These are phyloP conservation scores for Suhomyces pyralidae DNA, from an alignment of 805 yeast species.

Conservation along the genomic window DNA sequence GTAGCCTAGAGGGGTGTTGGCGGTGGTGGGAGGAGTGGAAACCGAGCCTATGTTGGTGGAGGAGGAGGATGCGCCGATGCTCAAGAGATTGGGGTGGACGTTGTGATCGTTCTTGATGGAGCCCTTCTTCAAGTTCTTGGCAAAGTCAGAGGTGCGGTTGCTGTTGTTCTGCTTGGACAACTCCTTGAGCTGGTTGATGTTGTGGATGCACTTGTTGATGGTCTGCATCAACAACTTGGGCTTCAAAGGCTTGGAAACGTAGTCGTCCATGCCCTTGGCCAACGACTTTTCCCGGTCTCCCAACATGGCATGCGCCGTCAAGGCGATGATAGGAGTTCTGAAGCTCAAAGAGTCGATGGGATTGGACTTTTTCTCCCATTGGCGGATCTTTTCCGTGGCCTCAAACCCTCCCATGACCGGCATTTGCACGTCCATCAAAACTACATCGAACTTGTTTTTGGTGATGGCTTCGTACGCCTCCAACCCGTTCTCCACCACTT, in stretches of 20 bases:
- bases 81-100: conserved; percentile 9
- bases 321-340: conserved; percentile 83
- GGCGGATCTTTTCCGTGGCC: conserved; percentile 81
- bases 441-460: conserved; percentile 68
- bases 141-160: conserved; percentile 45
- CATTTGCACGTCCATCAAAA: conserved; percentile 93
- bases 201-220: conserved; percentile 77
- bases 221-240: conserved; percentile 82
- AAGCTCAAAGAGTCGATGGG: conserved; percentile 68
- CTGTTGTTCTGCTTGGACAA: conserved; percentile 46
- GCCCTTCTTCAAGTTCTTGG: conserved; percentile 41
- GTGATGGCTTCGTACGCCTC: conserved; percentile 78
- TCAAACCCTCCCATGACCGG: conserved; percentile 95
- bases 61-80: conserved; percentile 8
- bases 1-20: background rate
- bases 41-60: background rate
- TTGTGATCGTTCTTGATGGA: conserved; percentile 24
- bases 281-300: conserved; percentile 86
- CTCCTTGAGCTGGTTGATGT: conserved; percentile 59
- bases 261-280: conserved; percentile 91
- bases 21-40: conserved; percentile 12
- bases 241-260: conserved; percentile 81
- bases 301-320: conserved; percentile 92
- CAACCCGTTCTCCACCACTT: conserved; percentile 82
- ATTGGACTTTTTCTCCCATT: conserved; percentile 79